These are phyloP conservation scores for Purpureocillium lavendulum DNA, from an alignment of 2,329 filamentous ascomycete species.

Conservation along the genomic window DNA sequence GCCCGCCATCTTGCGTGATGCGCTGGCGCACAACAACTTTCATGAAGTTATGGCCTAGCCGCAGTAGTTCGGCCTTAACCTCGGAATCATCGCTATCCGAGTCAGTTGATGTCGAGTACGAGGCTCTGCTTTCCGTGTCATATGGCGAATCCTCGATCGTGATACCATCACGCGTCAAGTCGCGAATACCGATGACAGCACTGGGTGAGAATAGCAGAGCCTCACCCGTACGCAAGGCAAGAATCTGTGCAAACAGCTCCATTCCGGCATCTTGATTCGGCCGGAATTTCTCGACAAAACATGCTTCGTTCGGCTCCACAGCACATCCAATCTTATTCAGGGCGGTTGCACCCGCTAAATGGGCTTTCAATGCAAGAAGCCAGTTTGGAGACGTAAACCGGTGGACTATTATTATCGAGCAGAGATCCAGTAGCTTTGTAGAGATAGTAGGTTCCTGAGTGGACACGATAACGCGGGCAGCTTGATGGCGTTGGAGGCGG, in stretches of 20 bases:
- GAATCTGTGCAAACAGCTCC: constrained; percentile 32
- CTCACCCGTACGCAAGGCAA: constrained; percentile 33
- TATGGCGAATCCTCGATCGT: too few relatives aligned
- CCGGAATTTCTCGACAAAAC: too few relatives aligned
- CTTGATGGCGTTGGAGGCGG: constrained; percentile 63
- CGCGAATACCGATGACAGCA: constrained; percentile 22
- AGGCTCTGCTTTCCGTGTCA: too few relatives aligned
- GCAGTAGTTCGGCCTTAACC: background rate
- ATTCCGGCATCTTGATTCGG: background rate
- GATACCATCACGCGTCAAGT: background rate
- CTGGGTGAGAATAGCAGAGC: constrained; percentile 38
- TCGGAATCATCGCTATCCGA: too few relatives aligned
- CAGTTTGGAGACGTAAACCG: constrained; percentile 61
- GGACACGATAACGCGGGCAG: constrained; percentile 58
- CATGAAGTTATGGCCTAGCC: constrained; percentile 28
- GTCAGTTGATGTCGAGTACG: too few relatives aligned
- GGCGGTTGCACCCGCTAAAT: constrained; percentile 32
- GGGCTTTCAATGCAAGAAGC: constrained; percentile 34
- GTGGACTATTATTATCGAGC: constrained; percentile 64
- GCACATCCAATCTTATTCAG: background rate
- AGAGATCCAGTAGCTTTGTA: constrained; percentile 60
- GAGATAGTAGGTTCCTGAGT: constrained; percentile 73
- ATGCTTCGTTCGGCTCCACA: background rate
- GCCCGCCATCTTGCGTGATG: constrained; percentile 35
- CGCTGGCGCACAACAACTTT: constrained; percentile 31